Evolutionary conservation across 2,329 filamentous ascomycete genomes (phyloP).

Genomic region (Aspergillus hiratsukae): DNA sequence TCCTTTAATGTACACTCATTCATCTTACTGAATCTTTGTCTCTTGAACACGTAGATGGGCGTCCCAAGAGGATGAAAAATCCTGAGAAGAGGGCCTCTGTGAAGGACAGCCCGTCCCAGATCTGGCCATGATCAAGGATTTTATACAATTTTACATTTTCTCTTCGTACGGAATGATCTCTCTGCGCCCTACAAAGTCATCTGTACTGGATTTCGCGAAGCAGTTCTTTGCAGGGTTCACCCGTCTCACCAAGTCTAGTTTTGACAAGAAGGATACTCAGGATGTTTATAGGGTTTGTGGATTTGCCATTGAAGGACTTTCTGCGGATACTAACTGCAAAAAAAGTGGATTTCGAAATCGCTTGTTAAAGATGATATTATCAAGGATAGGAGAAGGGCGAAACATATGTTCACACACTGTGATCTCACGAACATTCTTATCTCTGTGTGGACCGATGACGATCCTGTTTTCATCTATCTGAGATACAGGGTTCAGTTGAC

Average conservation of each 20-base stretch:
- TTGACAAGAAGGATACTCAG: slow-evolving; percentile 8
- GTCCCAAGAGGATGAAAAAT: slow-evolving; percentile 9
- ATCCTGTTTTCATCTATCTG: too few relatives aligned
- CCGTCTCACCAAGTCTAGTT: slow-evolving; percentile 8
- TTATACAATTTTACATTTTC: slow-evolving; percentile 9
- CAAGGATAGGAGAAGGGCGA: too few relatives aligned
- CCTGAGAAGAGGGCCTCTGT: slow-evolving; percentile 5
- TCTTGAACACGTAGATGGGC: slow-evolving; percentile 4
- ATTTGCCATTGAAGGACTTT: neutral
- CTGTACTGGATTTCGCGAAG: slow-evolving; percentile 9
- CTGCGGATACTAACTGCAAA: too few relatives aligned
- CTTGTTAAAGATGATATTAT: too few relatives aligned
- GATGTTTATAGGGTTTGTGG: slow-evolving; percentile 7
- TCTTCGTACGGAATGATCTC: slow-evolving; percentile 10
- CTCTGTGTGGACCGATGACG: too few relatives aligned
- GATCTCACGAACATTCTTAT: too few relatives aligned
- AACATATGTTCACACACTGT: too few relatives aligned
- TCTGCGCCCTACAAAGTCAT: slow-evolving; percentile 11
- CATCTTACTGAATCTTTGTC: slow-evolving; percentile 6
- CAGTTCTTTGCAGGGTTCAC: slow-evolving; percentile 9
- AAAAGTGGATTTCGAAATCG: too few relatives aligned
- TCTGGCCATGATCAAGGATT: slow-evolving; percentile 10
- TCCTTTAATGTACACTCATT: slow-evolving; percentile 2
- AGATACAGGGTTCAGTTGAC: too few relatives aligned
- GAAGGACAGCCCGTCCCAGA: slow-evolving; percentile 7